These are phyloP conservation scores for Odontarrhena argentea DNA, from an alignment of 345 rosid species.

Conservation along the genomic window DNA sequence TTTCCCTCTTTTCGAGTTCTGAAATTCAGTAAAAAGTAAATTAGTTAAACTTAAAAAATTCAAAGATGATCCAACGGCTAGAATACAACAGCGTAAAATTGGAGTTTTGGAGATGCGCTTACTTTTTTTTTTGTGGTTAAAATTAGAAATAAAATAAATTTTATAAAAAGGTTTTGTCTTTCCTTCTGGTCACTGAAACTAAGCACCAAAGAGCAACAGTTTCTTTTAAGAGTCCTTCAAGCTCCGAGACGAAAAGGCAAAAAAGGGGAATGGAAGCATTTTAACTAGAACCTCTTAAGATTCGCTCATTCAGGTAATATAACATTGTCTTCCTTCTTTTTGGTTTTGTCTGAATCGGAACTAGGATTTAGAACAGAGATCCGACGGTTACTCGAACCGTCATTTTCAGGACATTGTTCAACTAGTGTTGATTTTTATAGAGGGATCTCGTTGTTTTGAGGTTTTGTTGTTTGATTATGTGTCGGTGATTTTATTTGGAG, in stretches of 20 bases:
- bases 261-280: slow-evolving; percentile 26
- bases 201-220: slow-evolving; percentile 26
- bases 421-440: background rate
- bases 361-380: slow-evolving; percentile 29
- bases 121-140: slow-evolving; percentile 31
- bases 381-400: slow-evolving; percentile 32
- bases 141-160: slow-evolving; percentile 22
- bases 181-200: slow-evolving; percentile 39
- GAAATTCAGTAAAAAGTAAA: background rate
- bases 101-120: slow-evolving; percentile 34
- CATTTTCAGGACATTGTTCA: slow-evolving; percentile 29
- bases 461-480: slow-evolving; percentile 23
- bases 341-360: slow-evolving; percentile 18
- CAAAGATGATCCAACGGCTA: slow-evolving; percentile 33
- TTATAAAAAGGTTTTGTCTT: slow-evolving; percentile 9
- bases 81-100: slow-evolving; percentile 29
- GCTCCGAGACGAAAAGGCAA: slow-evolving; percentile 11
- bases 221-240: slow-evolving; percentile 9
- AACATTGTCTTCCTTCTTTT: background rate
- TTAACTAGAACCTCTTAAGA: slow-evolving; percentile 3
- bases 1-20: slow-evolving; percentile 8
- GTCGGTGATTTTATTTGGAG: slow-evolving; percentile 34
- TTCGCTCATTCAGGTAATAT: slow-evolving; percentile 28
- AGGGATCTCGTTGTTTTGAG: slow-evolving; percentile 19
- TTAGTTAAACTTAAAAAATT: slow-evolving; percentile 8